phyloP scores from a whole-genome alignment of 2,329 filamentous ascomycete genomes.

The Xenoacremonium recifei region DNA sequence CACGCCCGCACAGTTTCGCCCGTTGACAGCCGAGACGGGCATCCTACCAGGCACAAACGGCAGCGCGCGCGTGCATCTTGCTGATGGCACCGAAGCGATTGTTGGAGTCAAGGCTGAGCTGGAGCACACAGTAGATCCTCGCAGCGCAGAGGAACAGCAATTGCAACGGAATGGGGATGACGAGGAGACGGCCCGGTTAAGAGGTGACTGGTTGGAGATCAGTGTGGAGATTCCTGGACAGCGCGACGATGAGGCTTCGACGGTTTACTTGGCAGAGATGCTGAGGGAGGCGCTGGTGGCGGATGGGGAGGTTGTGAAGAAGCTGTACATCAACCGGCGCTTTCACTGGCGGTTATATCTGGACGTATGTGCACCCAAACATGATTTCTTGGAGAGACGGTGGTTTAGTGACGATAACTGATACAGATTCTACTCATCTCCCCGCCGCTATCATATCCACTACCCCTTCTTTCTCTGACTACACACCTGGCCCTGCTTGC shows the following conservation, averaged over 20 bases:
- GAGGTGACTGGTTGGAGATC: slow-evolving; percentile 80
- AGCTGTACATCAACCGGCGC: slow-evolving; percentile 81
- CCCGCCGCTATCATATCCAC: slow-evolving; percentile 87
- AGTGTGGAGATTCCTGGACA: slow-evolving; percentile 88
- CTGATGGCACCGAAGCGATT: slow-evolving; percentile 92
- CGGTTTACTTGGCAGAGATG: slow-evolving; percentile 85
- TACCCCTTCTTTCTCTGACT: slow-evolving; percentile 88
- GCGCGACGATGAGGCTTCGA: slow-evolving; percentile 86
- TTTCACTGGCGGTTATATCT: slow-evolving; percentile 98
- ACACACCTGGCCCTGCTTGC: slow-evolving; percentile 90
- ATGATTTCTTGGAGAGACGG: neutral
- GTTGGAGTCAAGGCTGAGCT: slow-evolving; percentile 96
- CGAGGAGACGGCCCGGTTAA: slow-evolving; percentile 39
- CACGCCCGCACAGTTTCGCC: slow-evolving; percentile 80
- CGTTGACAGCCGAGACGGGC: slow-evolving; percentile 84
- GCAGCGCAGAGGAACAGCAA: slow-evolving; percentile 28
- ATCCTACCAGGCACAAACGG: slow-evolving; percentile 89
- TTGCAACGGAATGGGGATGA: slow-evolving; percentile 36
- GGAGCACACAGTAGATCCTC: slow-evolving; percentile 59
- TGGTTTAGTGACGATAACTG: neutral
- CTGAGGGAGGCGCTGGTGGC: slow-evolving; percentile 81
- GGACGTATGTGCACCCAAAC: slow-evolving; percentile 62
- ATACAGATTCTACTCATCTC: slow-evolving; percentile 84
- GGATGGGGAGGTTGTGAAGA: slow-evolving; percentile 65
- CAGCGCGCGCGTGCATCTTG: slow-evolving; percentile 88